Conservation (phyloP, 805 yeast genomes). For the Danielia oregonensis region DNA sequence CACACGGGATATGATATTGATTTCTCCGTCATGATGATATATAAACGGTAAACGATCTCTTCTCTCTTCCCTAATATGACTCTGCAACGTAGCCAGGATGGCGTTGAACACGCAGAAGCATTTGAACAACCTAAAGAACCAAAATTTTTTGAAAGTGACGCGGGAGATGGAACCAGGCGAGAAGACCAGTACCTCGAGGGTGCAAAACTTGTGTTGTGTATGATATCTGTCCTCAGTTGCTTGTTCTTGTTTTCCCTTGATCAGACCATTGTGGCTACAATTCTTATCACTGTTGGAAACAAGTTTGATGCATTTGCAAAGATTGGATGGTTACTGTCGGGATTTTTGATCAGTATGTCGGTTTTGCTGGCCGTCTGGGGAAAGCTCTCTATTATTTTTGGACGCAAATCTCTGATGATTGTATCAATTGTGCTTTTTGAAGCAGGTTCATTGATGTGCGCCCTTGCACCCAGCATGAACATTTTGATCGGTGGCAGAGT, state of each 20-base stretch:
- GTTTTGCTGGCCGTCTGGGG: constrained; percentile 57
- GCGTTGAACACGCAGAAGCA: too few species aligned
- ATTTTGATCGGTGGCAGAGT: constrained; percentile 70
- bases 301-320: constrained; percentile 48
- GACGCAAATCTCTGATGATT: constrained; percentile 49
- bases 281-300: constrained; percentile 46
- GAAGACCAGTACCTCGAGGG: constrained; percentile 34
- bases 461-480: constrained; percentile 50
- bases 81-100: too few species aligned
- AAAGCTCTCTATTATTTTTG: constrained; percentile 51
- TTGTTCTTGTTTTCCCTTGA: constrained; percentile 48
- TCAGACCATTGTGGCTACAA: constrained; percentile 54
- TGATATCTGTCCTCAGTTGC: constrained; percentile 25
- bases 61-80: too few species aligned
- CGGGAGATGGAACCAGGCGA: constrained; percentile 40
- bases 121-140: too few species aligned
- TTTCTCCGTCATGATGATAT: too few species aligned
- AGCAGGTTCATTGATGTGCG: constrained; percentile 59
- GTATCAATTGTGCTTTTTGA: constrained; percentile 52
- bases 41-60: too few species aligned
- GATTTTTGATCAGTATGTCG: constrained; percentile 52
- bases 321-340: constrained; percentile 58
- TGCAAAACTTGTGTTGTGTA: constrained; percentile 19
- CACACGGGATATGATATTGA: too few species aligned
- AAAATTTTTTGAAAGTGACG: constrained; percentile 28